These are phyloP conservation scores for Cryptococcus sp. DNA, from an alignment of 1,284 basidiomycete species.

Conservation along the genomic window DNA sequence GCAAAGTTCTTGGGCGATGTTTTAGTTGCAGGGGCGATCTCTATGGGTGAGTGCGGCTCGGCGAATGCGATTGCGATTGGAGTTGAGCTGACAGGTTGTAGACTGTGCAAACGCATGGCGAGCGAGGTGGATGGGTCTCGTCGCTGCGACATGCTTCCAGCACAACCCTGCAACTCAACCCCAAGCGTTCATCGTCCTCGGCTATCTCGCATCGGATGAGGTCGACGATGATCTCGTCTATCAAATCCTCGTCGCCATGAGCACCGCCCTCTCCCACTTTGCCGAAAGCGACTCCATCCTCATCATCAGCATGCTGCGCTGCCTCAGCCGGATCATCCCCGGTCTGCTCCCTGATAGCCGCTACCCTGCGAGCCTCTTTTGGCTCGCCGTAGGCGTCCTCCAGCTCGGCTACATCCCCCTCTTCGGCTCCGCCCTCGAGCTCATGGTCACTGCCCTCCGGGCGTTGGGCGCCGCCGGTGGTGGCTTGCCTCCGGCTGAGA, in stretches of 20 bases:
- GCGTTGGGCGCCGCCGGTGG: constrained; percentile 53
- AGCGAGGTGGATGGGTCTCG: constrained; percentile 86
- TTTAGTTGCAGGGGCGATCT: constrained; percentile 63
- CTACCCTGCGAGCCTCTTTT: constrained; percentile 72
- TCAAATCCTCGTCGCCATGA: constrained; percentile 48
- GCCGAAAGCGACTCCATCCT: constrained; percentile 47
- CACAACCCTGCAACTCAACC: constrained; percentile 84
- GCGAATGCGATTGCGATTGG: too few species aligned
- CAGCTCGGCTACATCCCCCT: constrained; percentile 71
- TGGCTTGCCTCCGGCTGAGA: constrained; percentile 15
- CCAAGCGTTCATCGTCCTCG: constrained; percentile 81
- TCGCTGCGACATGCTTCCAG: constrained; percentile 91
- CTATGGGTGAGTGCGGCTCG: constrained; percentile 58
- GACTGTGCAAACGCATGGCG: constrained; percentile 88
- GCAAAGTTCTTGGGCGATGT: constrained; percentile 63
- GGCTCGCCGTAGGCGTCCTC: constrained; percentile 76
- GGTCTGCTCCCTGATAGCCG: constrained; percentile 65
- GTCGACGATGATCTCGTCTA: constrained; percentile 56
- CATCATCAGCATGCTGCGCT: constrained; percentile 80
- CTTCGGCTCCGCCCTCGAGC: constrained; percentile 65
- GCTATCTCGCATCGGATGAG: constrained; percentile 69
- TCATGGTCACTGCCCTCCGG: constrained; percentile 54
- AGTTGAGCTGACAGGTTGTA: constrained; percentile 42
- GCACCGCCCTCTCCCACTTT: constrained; percentile 54
- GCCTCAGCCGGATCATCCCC: constrained; percentile 71